Conservation (phyloP, 768 basidiomycete genomes). For the Termitomyces sp. region DNA sequence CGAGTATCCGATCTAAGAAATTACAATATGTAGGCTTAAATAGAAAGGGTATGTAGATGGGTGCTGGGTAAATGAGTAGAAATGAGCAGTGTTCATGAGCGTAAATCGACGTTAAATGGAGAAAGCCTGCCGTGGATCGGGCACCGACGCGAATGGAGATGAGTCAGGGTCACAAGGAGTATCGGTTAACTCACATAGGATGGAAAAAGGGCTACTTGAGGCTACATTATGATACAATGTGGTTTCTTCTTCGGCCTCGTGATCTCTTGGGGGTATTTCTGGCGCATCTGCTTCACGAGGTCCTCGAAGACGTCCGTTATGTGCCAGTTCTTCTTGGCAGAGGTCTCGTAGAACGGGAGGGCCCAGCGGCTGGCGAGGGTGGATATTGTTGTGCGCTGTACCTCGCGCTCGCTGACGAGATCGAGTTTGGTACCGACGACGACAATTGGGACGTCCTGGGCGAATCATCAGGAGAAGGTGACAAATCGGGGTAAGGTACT, state of each 20-base stretch:
- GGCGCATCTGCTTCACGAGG: conserved; percentile 69
- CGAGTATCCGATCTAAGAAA: conserved; percentile 6
- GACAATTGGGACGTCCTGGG: conserved; percentile 68
- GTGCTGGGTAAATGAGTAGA: conserved; percentile 14
- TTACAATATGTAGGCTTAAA: conserved; percentile 13
- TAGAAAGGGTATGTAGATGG: conserved; percentile 15
- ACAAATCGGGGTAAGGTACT: conserved; percentile 13
- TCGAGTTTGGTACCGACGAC: conserved; percentile 86
- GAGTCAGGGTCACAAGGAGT: background rate
- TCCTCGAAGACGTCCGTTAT: conserved; percentile 75
- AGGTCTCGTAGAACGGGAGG: conserved; percentile 81
- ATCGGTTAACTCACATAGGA: conserved; percentile 3
- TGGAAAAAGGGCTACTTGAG: background rate
- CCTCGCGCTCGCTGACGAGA: conserved; percentile 75
- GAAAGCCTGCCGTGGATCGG: background rate
- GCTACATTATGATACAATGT: conserved; percentile 40
- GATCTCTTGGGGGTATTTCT: conserved; percentile 46
- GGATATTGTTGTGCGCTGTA: conserved; percentile 59
- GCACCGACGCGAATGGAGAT: background rate
- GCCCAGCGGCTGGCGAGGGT: conserved; percentile 60
- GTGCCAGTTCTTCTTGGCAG: conserved; percentile 83
- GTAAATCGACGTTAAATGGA: conserved; percentile 4
- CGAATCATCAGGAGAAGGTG: conserved; percentile 2
- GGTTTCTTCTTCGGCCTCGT: conserved; percentile 9
- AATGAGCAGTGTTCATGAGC: conserved; percentile 13